Evolutionary conservation across 2,329 filamentous ascomycete species (phyloP).

Genomic region (Neonectria punicea): DNA sequence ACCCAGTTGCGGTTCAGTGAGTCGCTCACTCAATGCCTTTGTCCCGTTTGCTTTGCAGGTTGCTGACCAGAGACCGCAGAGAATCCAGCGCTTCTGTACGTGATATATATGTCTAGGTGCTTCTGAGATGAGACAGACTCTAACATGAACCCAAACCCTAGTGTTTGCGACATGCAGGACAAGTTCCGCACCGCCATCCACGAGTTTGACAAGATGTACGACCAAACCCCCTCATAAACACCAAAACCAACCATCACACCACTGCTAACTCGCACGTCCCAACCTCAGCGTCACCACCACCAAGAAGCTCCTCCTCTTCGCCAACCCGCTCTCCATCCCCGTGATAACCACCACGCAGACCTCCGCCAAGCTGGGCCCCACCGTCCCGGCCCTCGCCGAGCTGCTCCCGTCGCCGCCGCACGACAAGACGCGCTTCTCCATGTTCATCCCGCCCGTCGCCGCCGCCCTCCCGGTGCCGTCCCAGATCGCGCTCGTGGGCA

Average conservation of each 20-base stretch:
- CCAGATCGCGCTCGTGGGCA: constrained; percentile 84
- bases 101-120: no score
- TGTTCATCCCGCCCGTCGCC: constrained; percentile 78
- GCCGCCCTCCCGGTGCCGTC: constrained; percentile 50
- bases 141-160: constrained; percentile 49
- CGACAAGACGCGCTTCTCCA: constrained; percentile 93
- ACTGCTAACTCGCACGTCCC: background rate
- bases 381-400: constrained; percentile 75
- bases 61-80: constrained; percentile 47
- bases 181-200: constrained; percentile 87
- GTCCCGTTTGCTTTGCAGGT: background rate
- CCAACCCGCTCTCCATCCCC: constrained; percentile 75
- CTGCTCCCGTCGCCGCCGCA: constrained; percentile 66
- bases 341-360: constrained; percentile 90
- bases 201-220: constrained; percentile 84
- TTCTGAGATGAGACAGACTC: background rate
- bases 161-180: constrained; percentile 94
- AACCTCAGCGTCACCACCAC: constrained; percentile 69
- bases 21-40: constrained; percentile 23
- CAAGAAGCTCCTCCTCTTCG: constrained; percentile 74
- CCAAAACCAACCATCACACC: constrained; percentile 1
- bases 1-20: constrained; percentile 49
- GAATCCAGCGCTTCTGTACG: constrained; percentile 61
- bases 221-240: constrained; percentile 17
- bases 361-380: constrained; percentile 79